Evolutionary conservation across 257 asterid species (phyloP).

Genomic region (Dorcoceras hygrometricum): DNA sequence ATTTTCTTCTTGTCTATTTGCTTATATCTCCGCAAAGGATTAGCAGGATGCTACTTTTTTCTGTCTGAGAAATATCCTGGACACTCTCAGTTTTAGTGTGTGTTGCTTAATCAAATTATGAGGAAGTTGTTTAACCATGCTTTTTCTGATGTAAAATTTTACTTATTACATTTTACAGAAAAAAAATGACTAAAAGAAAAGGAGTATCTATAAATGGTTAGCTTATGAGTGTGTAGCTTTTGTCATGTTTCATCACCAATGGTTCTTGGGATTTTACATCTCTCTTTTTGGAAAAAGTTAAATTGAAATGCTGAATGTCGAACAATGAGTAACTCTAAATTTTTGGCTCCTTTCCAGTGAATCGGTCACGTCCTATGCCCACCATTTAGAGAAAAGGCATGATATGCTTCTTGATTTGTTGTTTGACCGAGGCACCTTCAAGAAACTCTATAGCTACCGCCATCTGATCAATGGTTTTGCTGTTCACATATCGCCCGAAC

Average conservation of each 20-base stretch:
- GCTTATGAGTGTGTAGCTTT: not conserved
- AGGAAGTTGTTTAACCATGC: constrained; percentile 13
- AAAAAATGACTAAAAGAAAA: not conserved
- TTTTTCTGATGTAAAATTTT: constrained; percentile 6
- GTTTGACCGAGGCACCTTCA: constrained; percentile 77
- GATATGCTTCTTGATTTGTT: constrained; percentile 94
- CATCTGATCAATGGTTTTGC: constrained; percentile 96
- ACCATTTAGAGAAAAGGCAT: constrained; percentile 75
- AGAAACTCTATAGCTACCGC: constrained; percentile 86
- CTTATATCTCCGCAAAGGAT: not conserved
- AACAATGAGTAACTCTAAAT: constrained; percentile 6
- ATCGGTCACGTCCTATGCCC: constrained; percentile 61
- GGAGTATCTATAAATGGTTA: not conserved
- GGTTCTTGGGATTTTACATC: not conserved
- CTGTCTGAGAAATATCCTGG: constrained; percentile 6
- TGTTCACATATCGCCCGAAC: constrained; percentile 79
- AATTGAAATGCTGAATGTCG: constrained; percentile 16
- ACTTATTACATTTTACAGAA: not conserved
- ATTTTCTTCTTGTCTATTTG: not conserved
- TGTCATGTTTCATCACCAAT: not conserved
- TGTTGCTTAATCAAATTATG: constrained; percentile 11
- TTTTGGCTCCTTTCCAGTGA: constrained; percentile 56
- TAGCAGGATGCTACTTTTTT: not conserved
- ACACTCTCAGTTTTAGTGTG: not conserved
- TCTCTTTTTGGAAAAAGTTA: not conserved